Evolutionary conservation across 192 early-diverging fungal species (phyloP), one percentile per base, ranked within the genome.

Genomic region (Backusella sp.): DNA sequence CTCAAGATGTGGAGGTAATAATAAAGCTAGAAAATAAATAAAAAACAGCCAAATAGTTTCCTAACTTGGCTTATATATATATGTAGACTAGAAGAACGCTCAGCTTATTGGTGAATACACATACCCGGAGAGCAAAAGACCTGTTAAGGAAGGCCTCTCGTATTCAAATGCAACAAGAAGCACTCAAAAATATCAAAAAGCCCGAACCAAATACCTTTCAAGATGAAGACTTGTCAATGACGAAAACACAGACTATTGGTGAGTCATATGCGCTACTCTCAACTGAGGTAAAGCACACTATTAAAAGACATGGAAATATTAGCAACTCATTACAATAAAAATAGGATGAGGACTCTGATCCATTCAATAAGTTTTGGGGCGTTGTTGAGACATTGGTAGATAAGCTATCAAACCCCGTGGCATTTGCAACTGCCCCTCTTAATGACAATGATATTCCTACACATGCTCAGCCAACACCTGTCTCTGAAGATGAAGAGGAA

Each of bases 361-460:
- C 92, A 11, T 95, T 95, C 78, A 91, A 93, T 76, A 92, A 90
- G 71, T 95, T 95, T 71, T 94, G 91, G 91, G 89, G 91, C 23
- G 90, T 86, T 19, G 91, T 95, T 12, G 91, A 94, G 69, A 88
- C 85, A 28, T 72, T 95, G 32, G 88, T 95, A 4, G 85, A 89
- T n/a, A 92, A 92, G 70, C 86, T 92, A 37, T 91, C 91, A 2
- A 86, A 89, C 52, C 87, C 90, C 17, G 88, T 91, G 11, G 90
- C 89, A 8, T 90, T 91, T 53, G 86, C 90, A 12, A 81, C 89
- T 1, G 84, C 84, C 1, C 90, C 90, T 4, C 62, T 91, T 12
- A 79, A 85, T 36, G 83, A 75, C 12, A 76, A 82, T 71, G 85
- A 85, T 44, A 76, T 66, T 42, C 77, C 77, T 28, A 79, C 71